A percentile compares a stretch with the other conserved stretches of the same genome.
Evolutionary conservation across 1,139 yeast species (phyloP).

Genomic region (Taphrina confusa): DNA sequence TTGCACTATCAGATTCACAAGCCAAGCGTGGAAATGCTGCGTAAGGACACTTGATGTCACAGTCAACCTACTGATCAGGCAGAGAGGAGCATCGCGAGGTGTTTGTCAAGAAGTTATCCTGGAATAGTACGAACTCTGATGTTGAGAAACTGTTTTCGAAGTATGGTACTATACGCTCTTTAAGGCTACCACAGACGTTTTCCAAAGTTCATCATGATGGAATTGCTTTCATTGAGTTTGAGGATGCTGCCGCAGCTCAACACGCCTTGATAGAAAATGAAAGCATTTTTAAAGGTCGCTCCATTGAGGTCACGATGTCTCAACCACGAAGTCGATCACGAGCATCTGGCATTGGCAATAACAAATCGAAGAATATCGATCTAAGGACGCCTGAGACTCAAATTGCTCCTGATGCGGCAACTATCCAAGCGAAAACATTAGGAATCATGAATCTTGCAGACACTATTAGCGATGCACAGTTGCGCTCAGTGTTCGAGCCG

Average conservation of each 20-base stretch:
- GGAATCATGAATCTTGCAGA: slow-evolving; percentile 43
- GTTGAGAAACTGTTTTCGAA: slow-evolving; percentile 47
- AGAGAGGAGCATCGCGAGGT: slow-evolving; percentile 57
- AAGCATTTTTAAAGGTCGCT: slow-evolving; percentile 37
- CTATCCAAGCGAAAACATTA: slow-evolving; percentile 41
- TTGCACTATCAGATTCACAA: slow-evolving; percentile 30
- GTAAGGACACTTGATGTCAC: slow-evolving; percentile 48
- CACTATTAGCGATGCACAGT: slow-evolving; percentile 42
- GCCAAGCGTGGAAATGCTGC: slow-evolving; percentile 6
- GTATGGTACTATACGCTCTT: slow-evolving; percentile 55
- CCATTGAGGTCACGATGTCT: slow-evolving; percentile 9
- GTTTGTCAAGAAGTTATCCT: slow-evolving; percentile 57
- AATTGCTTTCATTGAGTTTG: slow-evolving; percentile 13
- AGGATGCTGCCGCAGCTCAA: background rate
- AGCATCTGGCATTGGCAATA: background rate
- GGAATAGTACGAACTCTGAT: slow-evolving; percentile 44
- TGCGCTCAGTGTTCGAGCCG: slow-evolving; percentile 46
- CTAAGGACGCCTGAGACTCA: background rate
- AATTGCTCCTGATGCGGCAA: slow-evolving; percentile 4
- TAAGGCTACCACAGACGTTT: slow-evolving; percentile 52
- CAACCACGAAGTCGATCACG: background rate
- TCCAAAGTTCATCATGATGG: slow-evolving; percentile 27
- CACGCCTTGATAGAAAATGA: slow-evolving; percentile 7
- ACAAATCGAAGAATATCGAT: background rate
- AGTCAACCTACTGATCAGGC: slow-evolving; percentile 50